phyloP scores from a whole-genome alignment of 2,329 filamentous ascomycete genomes.

The Claviceps fusiformis region DNA sequence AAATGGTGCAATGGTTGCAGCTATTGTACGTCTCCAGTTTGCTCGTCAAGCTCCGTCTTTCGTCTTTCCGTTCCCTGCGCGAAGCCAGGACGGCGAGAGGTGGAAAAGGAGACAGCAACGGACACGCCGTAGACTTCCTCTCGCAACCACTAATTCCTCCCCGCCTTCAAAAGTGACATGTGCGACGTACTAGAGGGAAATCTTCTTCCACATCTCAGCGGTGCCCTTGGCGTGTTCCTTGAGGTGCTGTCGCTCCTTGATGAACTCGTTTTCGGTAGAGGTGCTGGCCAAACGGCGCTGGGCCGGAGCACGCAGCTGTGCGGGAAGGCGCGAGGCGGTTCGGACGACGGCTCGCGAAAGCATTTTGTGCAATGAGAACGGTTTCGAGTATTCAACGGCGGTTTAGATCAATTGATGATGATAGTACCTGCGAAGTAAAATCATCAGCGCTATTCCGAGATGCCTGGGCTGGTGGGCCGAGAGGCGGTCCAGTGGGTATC shows the following conservation, averaged over 20 bases:
- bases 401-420: conserved; percentile 12
- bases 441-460: neutral
- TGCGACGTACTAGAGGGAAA: conserved; percentile 77
- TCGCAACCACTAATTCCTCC: neutral
- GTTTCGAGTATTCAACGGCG: neutral
- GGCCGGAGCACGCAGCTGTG: conserved; percentile 43
- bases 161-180: neutral
- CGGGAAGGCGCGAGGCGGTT: conserved; percentile 46
- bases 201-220: conserved; percentile 87
- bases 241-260: conserved; percentile 79
- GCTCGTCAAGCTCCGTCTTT: neutral
- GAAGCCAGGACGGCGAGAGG: neutral
- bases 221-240: conserved; percentile 80
- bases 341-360: conserved; percentile 50
- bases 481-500: neutral
- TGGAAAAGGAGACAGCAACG: neutral
- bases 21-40: neutral
- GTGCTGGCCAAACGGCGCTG: conserved; percentile 63
- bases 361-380: conserved; percentile 30
- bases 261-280: conserved; percentile 79
- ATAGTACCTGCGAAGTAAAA: neutral
- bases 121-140: neutral
- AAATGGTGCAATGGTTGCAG: neutral
- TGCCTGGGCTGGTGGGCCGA: neutral
- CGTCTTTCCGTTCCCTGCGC: neutral